These are phyloP conservation scores for Candida lessepsii DNA, from an alignment of 805 yeast genomes.

Conservation along the genomic window DNA sequence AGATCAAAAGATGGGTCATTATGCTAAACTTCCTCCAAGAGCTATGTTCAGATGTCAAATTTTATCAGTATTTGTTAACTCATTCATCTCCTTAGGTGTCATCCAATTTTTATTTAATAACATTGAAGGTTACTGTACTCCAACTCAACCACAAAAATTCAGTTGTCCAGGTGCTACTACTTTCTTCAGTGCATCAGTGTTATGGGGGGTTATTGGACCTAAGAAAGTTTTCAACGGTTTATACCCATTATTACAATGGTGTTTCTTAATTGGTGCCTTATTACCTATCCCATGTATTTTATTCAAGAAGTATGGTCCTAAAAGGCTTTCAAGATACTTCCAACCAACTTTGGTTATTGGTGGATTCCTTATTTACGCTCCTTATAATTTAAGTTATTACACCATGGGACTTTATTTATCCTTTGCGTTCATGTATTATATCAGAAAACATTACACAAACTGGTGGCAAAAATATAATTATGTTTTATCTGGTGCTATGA, in stretches of 20 bases:
- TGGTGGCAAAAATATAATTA: conserved; percentile 41
- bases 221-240: conserved; percentile 32
- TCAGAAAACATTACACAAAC: conserved; percentile 25
- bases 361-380: conserved; percentile 30
- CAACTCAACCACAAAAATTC: conserved; percentile 43
- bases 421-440: conserved; percentile 26
- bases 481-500: conserved; percentile 29
- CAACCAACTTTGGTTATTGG: conserved; percentile 36
- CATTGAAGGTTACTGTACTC: conserved; percentile 37
- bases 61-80: conserved; percentile 22
- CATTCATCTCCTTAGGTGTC: conserved; percentile 27
- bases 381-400: conserved; percentile 30
- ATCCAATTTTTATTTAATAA: conserved; percentile 29
- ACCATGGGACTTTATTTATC: conserved; percentile 30
- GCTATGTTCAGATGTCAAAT: conserved; percentile 46
- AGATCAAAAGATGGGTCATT: conserved; percentile 64
- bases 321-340: conserved; percentile 24
- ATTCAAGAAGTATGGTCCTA: conserved; percentile 23
- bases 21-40: conserved; percentile 59
- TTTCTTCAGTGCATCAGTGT: conserved; percentile 54
- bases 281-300: conserved; percentile 23
- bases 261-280: conserved; percentile 34
- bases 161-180: conserved; percentile 30
- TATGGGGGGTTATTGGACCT: conserved; percentile 67
- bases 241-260: conserved; percentile 33